Conservation (phyloP, 2,329 filamentous ascomycete species). For the Hypoxylon sp. region DNA sequence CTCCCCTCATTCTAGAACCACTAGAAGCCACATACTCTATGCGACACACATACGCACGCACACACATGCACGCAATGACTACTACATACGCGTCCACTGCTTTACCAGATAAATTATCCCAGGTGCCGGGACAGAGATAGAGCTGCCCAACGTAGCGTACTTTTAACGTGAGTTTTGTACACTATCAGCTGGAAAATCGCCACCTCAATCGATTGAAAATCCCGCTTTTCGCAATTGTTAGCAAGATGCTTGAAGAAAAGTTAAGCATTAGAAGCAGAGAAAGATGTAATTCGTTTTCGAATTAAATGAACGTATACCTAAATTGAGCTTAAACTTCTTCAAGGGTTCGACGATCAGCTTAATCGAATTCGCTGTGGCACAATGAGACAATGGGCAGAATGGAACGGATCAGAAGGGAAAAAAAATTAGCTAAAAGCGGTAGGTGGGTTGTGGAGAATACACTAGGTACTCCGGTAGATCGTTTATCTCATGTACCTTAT, state of each 20-base stretch:
- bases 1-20: slow-evolving; percentile 34
- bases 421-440: slow-evolving; percentile 36
- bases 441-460: slow-evolving; percentile 34
- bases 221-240: neutral
- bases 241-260: neutral
- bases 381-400: slow-evolving; percentile 4
- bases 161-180: slow-evolving; percentile 4
- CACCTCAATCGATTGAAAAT: slow-evolving; percentile 5
- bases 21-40: slow-evolving; percentile 27
- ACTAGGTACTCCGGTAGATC: slow-evolving; percentile 29
- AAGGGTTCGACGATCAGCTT: slow-evolving; percentile 22
- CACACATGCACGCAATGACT: slow-evolving; percentile 26
- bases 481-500: neutral
- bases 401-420: slow-evolving; percentile 13
- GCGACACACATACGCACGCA: slow-evolving; percentile 16
- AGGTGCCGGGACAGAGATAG: slow-evolving; percentile 23
- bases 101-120: slow-evolving; percentile 17
- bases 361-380: slow-evolving; percentile 26
- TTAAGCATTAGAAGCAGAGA: neutral
- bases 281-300: neutral
- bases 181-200: neutral
- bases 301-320: neutral
- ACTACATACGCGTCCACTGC: slow-evolving; percentile 16
- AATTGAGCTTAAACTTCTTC: slow-evolving; percentile 10
- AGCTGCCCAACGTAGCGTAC: slow-evolving; percentile 11